These are phyloP conservation scores for Aspergillus diversus DNA, from an alignment of 495 filamentous ascomycete species.

Conservation along the genomic window DNA sequence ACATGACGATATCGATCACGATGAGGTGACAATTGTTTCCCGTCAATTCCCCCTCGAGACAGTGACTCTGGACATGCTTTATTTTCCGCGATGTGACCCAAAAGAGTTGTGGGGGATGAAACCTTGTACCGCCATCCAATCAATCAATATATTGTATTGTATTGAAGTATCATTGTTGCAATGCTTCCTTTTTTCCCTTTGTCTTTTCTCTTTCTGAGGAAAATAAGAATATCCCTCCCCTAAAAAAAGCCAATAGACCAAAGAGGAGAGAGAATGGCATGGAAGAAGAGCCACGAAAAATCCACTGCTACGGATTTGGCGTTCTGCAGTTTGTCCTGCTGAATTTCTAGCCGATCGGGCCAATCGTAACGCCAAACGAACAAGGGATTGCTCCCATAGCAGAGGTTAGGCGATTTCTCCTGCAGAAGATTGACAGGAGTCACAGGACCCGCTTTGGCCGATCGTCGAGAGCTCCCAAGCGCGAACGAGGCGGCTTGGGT, in stretches of 20 bases:
- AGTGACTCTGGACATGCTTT: background rate
- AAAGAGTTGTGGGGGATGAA: background rate
- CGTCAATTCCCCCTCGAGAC: background rate
- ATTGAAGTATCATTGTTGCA: background rate
- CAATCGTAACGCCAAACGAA: too few relatives aligned
- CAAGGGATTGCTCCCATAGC: background rate
- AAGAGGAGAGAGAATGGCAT: background rate
- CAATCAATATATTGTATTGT: background rate
- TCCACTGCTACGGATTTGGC: background rate
- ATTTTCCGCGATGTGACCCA: background rate
- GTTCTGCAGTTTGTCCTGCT: slow-evolving; percentile 5
- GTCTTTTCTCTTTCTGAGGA: background rate
- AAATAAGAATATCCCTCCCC: background rate
- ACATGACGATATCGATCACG: background rate
- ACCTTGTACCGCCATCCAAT: background rate
- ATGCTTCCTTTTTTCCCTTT: background rate
- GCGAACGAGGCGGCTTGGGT: background rate
- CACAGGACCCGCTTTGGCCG: background rate
- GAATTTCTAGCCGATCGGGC: background rate
- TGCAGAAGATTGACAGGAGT: slow-evolving; percentile 21
- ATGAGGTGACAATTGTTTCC: background rate
- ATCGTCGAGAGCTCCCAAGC: background rate
- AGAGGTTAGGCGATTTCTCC: slow-evolving; percentile 2
- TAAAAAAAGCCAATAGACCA: background rate
- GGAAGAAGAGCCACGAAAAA: background rate